Percentiles rank a stretch among this genome's conserved stretches.
Conservation (phyloP, 2,329 filamentous ascomycete species). For the Paraconiothyrium sp. region DNA sequence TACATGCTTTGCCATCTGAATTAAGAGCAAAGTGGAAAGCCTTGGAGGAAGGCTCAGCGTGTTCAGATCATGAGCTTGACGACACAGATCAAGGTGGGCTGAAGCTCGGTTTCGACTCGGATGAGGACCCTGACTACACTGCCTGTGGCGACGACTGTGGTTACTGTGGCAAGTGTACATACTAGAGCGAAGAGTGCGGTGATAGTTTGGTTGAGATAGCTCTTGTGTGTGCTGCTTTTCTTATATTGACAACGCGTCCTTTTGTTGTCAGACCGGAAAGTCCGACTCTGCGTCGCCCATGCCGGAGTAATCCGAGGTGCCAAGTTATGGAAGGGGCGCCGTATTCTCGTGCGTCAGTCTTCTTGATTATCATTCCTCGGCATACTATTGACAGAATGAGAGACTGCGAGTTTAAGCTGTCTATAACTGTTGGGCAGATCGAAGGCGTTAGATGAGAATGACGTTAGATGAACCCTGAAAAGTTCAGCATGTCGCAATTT, state of each 20-base stretch:
- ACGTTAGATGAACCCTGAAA: no score
- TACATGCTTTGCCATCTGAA: constrained; percentile 31
- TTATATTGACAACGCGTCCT: background rate
- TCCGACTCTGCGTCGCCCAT: background rate
- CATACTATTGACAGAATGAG: no score
- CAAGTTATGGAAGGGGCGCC: no score
- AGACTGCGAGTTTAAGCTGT: no score
- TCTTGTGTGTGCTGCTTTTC: background rate
- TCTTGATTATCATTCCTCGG: no score
- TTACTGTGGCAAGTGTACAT: constrained; percentile 50
- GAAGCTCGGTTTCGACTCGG: constrained; percentile 22
- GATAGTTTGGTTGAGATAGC: background rate
- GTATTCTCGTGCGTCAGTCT: no score
- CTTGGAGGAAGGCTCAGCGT: background rate
- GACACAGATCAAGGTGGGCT: constrained; percentile 1
- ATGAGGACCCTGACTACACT: constrained; percentile 42
- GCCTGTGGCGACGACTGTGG: constrained; percentile 48
- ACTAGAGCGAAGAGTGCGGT: constrained; percentile 20
- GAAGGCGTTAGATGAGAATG: no score
- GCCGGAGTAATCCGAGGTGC: background rate
- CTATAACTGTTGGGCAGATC: no score
- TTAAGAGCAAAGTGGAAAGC: constrained; percentile 26
- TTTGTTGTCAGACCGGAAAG: background rate
- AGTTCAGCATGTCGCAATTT: background rate
- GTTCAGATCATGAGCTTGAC: background rate